phyloP scores from a whole-genome alignment of 371 early-diverging fungal genomes.

The Mortierella sp. region DNA sequence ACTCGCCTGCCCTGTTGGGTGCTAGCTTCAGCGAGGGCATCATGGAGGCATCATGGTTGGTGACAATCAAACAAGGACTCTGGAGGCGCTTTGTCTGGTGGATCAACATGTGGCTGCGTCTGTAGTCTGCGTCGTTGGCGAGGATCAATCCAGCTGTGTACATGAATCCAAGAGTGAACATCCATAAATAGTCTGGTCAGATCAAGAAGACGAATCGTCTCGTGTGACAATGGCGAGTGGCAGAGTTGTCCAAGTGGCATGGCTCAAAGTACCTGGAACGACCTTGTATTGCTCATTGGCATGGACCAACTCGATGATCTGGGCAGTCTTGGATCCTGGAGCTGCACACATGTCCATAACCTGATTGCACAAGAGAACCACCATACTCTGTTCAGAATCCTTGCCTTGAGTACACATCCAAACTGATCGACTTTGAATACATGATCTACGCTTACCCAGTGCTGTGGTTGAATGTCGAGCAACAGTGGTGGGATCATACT shows the following conservation, averaged over 20 bases:
- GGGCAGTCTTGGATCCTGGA: conserved; percentile 92
- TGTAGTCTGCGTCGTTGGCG: conserved; percentile 96
- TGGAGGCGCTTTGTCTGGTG: conserved; percentile 95
- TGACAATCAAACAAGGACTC: conserved; percentile 92
- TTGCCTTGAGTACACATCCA: too few relatives aligned
- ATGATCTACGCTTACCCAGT: conserved; percentile 81
- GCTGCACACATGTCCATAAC: conserved; percentile 94
- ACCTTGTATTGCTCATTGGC: conserved; percentile 69
- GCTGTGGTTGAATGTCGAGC: conserved; percentile 92
- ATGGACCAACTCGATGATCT: conserved; percentile 94
- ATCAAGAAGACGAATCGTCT: not conserved
- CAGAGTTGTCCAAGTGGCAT: too few relatives aligned
- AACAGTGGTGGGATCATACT: conserved; percentile 98
- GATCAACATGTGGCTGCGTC: conserved; percentile 94
- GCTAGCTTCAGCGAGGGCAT: conserved; percentile 78
- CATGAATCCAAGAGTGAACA: not conserved
- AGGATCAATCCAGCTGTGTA: conserved; percentile 87
- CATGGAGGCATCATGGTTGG: conserved; percentile 95
- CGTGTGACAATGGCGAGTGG: too few relatives aligned
- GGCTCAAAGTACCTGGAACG: conserved; percentile 70
- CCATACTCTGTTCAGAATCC: too few relatives aligned
- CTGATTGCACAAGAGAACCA: too few relatives aligned
- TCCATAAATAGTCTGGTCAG: not conserved
- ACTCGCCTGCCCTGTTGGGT: conserved; percentile 35
- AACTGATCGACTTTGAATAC: too few relatives aligned